A percentile compares a stretch with the other conserved stretches of the same genome.
Evolutionary conservation across 2,329 filamentous ascomycete species (phyloP).

Genomic region (Aspergillus unguis): DNA sequence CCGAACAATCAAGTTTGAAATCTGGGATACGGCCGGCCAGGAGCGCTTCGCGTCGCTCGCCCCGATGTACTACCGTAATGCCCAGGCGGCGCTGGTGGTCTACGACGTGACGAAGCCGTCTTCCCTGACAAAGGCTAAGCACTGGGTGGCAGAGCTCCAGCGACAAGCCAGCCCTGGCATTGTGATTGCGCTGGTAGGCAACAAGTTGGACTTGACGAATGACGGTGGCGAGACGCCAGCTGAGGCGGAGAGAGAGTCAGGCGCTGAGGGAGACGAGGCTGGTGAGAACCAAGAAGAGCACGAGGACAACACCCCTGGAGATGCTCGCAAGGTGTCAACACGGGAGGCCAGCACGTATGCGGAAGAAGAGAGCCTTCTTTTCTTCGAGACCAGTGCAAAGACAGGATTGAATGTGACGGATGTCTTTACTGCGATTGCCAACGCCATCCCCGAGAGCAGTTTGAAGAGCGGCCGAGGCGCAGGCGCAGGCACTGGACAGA

Average conservation of each 20-base stretch:
- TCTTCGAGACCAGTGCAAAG: conserved; percentile 98
- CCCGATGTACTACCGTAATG: conserved; percentile 99
- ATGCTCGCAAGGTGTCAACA: conserved; percentile 84
- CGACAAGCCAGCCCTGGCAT: conserved; percentile 94
- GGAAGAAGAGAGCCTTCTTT: conserved; percentile 87
- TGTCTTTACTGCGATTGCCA: conserved; percentile 97
- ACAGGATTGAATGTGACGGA: conserved; percentile 90
- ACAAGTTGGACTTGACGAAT: conserved; percentile 87
- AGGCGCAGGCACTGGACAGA: conserved; percentile 58
- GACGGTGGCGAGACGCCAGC: conserved; percentile 40
- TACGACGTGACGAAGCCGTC: conserved; percentile 98
- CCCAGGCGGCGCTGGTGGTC: conserved; percentile 93
- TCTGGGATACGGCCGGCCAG: conserved; percentile 98
- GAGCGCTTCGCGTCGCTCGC: conserved; percentile 95
- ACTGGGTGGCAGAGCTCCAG: conserved; percentile 98
- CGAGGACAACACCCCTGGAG: conserved; percentile 61
- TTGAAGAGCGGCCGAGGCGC: conserved; percentile 82
- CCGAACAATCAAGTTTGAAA: conserved; percentile 75
- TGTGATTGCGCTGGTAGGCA: conserved; percentile 93
- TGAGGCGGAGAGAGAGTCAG: conserved; percentile 40
- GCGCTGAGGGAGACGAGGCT: conserved; percentile 37
- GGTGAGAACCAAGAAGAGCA: conserved; percentile 54
- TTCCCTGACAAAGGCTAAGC: conserved; percentile 92
- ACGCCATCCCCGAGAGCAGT: conserved; percentile 94
- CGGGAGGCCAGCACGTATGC: conserved; percentile 90